Percentiles rank a stretch among this genome's conserved stretches.
phyloP scores from a whole-genome alignment of 1,139 yeast genomes.

The Geotrichum bryndzae region DNA sequence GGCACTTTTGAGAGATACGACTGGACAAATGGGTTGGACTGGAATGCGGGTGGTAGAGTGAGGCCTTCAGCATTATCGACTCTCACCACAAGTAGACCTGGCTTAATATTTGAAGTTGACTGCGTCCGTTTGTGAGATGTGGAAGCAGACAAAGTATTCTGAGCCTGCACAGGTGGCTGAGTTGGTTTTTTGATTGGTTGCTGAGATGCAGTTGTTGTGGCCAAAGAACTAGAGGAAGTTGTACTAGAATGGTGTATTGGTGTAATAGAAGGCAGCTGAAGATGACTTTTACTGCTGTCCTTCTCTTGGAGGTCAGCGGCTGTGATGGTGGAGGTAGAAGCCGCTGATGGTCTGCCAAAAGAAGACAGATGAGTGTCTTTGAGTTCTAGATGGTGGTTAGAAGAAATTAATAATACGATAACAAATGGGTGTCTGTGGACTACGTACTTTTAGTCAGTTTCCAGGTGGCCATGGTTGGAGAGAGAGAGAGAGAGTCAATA shows the following conservation, averaged over 20 bases:
- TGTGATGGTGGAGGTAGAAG: conserved; percentile 12
- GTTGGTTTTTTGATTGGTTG: neutral
- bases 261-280: neutral
- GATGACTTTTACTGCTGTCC: neutral
- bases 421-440: too few relatives aligned
- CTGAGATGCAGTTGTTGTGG: neutral
- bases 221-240: neutral
- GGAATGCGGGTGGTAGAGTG: conserved; percentile 51
- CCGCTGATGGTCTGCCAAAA: conserved; percentile 11
- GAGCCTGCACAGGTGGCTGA: neutral
- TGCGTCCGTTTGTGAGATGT: neutral
- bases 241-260: neutral
- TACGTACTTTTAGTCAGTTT: conserved; percentile 12
- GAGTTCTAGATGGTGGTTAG: conserved; percentile 3
- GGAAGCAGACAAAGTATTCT: neutral
- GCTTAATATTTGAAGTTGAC: conserved; percentile 37
- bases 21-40: conserved; percentile 17
- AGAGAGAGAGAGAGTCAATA: neutral
- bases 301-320: conserved; percentile 1
- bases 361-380: conserved; percentile 15
- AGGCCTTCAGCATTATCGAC: conserved; percentile 57
- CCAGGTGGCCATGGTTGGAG: conserved; percentile 10
- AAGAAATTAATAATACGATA: neutral
- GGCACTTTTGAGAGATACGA: conserved; percentile 19
- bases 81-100: conserved; percentile 68